Evolutionary conservation across 441 rosid genomes (phyloP), one percentile per base, ranked within the genome.

Genomic region (Geranium incanum): DNA sequence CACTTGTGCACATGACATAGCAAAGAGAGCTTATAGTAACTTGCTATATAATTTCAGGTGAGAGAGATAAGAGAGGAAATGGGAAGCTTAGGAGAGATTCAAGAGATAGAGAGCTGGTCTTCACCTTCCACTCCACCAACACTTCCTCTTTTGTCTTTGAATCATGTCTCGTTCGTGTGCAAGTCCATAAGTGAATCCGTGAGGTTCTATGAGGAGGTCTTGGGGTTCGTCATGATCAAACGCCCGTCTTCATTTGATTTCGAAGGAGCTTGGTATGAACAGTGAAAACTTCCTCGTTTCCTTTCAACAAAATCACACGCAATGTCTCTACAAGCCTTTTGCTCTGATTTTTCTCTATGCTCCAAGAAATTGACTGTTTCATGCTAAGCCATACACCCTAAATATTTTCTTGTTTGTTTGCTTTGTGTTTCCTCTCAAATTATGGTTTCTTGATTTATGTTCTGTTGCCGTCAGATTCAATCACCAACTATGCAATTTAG

Each of bases 231-330:
- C 66, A 65, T 73, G 67, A 73, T 73, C 67, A 73, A 73, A 68
- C 70, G 76, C 21, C 76, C 76, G 6, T 73, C 76, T 15, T 73
- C 76, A 38, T 73, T 73, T 18, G 59, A 73, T 36, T 73, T 73
- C n/a, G 71, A 73, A 68, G 77, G 77, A 70, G 77, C 77, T 70
- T 74, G 77, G 77, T 74, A 74, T 41, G 59, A 21, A 6, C 4
- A 28, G 33, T 28, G 33, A 28, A 28, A 28, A 28, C 33, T 28
- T 28, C 33, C 33, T 28, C 33, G 33, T 28, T 28, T 28, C 33
- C 33, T 28, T 28, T 28, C 33, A 28, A 28, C 33, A 28, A 28
- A 28, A 28, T 28, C 33, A 28, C 33, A 28, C 33, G 3, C 33
- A 28, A 28, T 28, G 33, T 28, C 33, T 28, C 33, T 28, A 28